A percentile compares a stretch with the other conserved stretches of the same genome.
Conservation (phyloP, 345 rosid genomes). For the Populus pruinosa region DNA sequence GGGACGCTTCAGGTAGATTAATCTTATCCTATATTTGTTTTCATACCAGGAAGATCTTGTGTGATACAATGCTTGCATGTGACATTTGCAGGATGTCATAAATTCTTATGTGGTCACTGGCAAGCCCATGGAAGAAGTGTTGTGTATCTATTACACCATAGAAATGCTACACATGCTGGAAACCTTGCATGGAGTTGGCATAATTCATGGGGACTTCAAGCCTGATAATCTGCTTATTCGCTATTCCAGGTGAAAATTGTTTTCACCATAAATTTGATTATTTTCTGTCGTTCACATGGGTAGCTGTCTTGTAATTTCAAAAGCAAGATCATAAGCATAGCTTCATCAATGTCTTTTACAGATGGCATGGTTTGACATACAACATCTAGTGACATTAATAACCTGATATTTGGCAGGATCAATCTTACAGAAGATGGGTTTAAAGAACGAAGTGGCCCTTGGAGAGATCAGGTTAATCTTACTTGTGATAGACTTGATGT, state of each 20-base stretch:
- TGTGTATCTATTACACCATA: conserved; percentile 83
- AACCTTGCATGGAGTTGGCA: conserved; percentile 74
- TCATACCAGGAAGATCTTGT: conserved; percentile 1
- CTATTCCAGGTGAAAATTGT: conserved; percentile 57
- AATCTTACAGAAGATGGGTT: conserved; percentile 60
- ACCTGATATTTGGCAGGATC: conserved; percentile 37
- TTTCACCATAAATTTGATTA: not conserved
- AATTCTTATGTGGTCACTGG: conserved; percentile 65
- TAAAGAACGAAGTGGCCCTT: conserved; percentile 55
- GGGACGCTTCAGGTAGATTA: conserved; percentile 83
- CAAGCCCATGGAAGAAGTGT: conserved; percentile 85
- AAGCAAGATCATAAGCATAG: not conserved
- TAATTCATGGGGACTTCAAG: conserved; percentile 97
- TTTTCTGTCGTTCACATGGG: not conserved
- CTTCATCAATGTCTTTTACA: not conserved
- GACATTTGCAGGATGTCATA: conserved; percentile 73
- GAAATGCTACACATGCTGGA: conserved; percentile 92
- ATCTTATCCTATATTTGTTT: not conserved
- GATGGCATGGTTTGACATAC: not conserved
- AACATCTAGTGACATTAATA: conserved; percentile 1
- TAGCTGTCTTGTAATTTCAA: not conserved
- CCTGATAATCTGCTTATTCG: conserved; percentile 87
- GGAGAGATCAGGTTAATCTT: conserved; percentile 64
- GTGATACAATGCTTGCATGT: conserved; percentile 1
- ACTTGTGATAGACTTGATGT: not conserved